Evolutionary conservation across 768 basidiomycete genomes (phyloP).

Genomic region (Mycena metata): DNA sequence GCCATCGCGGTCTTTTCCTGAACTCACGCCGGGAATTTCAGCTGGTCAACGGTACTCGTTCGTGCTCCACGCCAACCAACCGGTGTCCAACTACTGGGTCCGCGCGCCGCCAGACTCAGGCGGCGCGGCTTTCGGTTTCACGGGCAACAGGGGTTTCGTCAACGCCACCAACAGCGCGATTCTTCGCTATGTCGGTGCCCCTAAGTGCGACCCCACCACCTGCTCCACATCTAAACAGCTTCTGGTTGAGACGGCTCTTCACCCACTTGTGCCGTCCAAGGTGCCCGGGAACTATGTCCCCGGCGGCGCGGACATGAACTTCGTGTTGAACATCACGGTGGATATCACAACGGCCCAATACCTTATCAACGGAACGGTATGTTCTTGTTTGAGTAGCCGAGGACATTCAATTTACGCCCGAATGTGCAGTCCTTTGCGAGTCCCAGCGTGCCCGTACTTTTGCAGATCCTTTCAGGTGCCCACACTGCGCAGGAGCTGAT

Average conservation of each 20-base stretch:
- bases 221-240: background rate
- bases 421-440: constrained; percentile 2
- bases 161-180: constrained; percentile 31
- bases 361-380: constrained; percentile 17
- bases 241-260: constrained; percentile 27
- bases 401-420: too few species aligned
- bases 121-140: too few species aligned
- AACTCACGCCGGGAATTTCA: background rate
- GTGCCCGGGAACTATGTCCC: constrained; percentile 46
- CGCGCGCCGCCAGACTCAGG: constrained; percentile 13
- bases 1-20: constrained; percentile 34
- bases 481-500: constrained; percentile 44
- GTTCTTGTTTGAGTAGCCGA: background rate
- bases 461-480: constrained; percentile 45
- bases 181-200: constrained; percentile 30
- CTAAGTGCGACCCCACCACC: constrained; percentile 8
- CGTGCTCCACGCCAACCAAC: constrained; percentile 16
- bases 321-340: constrained; percentile 1
- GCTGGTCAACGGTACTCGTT: constrained; percentile 48
- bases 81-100: constrained; percentile 33
- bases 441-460: constrained; percentile 21
- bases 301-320: constrained; percentile 45
- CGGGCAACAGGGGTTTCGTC: constrained; percentile 20
- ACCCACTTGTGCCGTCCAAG: constrained; percentile 44
- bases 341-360: background rate